A percentile compares a stretch with the other conserved stretches of the same genome.
Conservation (phyloP, 495 filamentous ascomycete species). For the Parmelia sp. region DNA sequence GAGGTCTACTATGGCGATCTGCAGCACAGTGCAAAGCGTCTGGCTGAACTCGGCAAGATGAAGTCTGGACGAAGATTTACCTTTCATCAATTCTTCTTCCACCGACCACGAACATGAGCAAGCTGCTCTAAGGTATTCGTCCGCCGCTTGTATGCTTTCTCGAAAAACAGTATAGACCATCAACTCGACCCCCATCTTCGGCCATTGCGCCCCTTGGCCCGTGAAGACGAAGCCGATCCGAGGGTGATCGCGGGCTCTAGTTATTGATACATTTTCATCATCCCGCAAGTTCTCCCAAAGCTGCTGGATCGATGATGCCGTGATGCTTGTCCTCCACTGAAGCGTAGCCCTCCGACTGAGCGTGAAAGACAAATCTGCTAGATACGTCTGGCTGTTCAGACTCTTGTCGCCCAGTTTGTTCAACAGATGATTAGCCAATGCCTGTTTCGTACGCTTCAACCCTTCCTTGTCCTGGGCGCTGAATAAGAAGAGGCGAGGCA, state of each 20-base stretch:
- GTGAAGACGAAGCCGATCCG: constrained; percentile 37
- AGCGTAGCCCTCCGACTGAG: neutral
- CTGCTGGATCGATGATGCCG: constrained; percentile 8
- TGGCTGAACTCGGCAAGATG: too few relatives aligned
- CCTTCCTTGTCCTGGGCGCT: constrained; percentile 23
- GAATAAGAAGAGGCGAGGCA: constrained; percentile 20
- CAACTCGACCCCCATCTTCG: too few relatives aligned
- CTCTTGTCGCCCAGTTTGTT: constrained; percentile 6
- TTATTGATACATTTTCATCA: neutral
- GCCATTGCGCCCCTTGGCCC: constrained; percentile 68
- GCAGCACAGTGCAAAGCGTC: constrained; percentile 31
- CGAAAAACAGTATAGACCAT: too few relatives aligned
- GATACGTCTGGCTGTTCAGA: constrained; percentile 4
- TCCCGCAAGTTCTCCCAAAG: constrained; percentile 1
- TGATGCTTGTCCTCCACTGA: constrained; percentile 5
- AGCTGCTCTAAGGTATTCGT: too few relatives aligned
- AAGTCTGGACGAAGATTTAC: too few relatives aligned
- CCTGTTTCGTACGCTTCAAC: constrained; percentile 12
- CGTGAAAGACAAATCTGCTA: constrained; percentile 14
- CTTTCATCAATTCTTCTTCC: too few relatives aligned
- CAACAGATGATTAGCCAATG: constrained; percentile 4
- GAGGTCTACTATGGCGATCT: constrained; percentile 39
- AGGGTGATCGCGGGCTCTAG: neutral
- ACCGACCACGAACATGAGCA: too few relatives aligned
- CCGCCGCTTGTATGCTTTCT: too few relatives aligned